Percentiles rank a stretch among this genome's conserved stretches.
Conservation (phyloP, 768 basidiomycete species). For the Suillus tomentosus region DNA sequence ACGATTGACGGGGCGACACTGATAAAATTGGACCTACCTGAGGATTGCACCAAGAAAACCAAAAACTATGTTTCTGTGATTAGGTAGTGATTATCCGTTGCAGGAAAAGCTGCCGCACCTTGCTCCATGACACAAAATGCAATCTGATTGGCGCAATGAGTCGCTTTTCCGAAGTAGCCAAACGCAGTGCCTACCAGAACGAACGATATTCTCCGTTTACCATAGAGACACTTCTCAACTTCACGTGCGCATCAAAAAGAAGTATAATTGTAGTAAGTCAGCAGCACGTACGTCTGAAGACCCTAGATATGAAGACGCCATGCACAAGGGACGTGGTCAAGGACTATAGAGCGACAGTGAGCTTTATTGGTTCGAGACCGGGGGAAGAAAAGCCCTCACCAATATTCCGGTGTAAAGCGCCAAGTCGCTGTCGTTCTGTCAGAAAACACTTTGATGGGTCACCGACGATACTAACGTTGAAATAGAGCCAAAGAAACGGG, state of each 20-base stretch:
- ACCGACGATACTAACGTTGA: background rate
- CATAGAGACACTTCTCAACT: conserved; percentile 2
- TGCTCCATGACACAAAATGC: background rate
- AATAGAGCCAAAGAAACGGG: background rate
- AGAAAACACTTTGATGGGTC: background rate
- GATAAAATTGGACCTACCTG: background rate
- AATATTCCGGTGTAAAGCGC: background rate
- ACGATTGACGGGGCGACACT: background rate
- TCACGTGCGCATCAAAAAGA: background rate
- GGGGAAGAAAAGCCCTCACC: background rate
- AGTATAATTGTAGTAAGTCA: background rate
- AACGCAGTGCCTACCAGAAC: background rate
- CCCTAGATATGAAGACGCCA: background rate
- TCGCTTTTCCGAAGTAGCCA: too few relatives aligned
- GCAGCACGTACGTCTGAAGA: background rate
- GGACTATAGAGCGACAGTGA: background rate
- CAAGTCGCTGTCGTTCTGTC: background rate
- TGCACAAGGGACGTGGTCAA: conserved; percentile 4
- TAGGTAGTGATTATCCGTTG: too few relatives aligned
- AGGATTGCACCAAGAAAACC: background rate
- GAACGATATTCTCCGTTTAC: background rate
- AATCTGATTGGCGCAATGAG: background rate
- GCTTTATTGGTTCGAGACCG: background rate
- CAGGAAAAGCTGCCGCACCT: background rate
- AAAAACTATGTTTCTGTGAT: background rate